Evolutionary conservation across 768 basidiomycete genomes (phyloP).

Genomic region (Lactarius akahatsu): DNA sequence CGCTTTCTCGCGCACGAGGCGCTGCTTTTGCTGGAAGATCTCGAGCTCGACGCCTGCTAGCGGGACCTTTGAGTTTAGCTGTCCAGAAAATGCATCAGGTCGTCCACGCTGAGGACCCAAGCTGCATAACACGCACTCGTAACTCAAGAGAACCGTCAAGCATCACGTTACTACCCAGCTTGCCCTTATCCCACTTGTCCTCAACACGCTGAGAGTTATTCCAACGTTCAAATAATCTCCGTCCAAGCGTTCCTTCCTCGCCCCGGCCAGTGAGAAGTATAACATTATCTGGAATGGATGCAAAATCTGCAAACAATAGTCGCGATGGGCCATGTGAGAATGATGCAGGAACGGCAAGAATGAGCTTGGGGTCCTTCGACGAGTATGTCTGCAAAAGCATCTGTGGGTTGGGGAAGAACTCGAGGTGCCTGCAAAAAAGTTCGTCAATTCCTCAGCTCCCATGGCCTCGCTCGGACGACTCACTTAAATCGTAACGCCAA

Average conservation of each 20-base stretch:
- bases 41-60: conserved; percentile 88
- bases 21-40: conserved; percentile 71
- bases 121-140: conserved; percentile 47
- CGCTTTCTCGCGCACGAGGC: conserved; percentile 74
- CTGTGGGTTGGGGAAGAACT: conserved; percentile 84
- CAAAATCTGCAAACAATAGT: conserved; percentile 82
- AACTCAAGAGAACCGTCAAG: conserved; percentile 70
- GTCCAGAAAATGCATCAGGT: conserved; percentile 21
- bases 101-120: not conserved
- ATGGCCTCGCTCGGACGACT: conserved; percentile 31
- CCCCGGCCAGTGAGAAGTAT: conserved; percentile 79
- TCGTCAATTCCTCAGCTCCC: not conserved
- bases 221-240: conserved; percentile 84
- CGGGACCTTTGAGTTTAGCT: conserved; percentile 90
- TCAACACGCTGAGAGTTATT: conserved; percentile 75
- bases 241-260: conserved; percentile 77
- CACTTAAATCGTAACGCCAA: conserved; percentile 88
- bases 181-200: conserved; percentile 86
- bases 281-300: conserved; percentile 78
- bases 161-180: conserved; percentile 82
- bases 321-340: conserved; percentile 92
- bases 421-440: conserved; percentile 63
- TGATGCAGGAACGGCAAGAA: conserved; percentile 89
- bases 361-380: conserved; percentile 86
- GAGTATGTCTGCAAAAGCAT: conserved; percentile 79